These are phyloP conservation scores for Geopyxis carbonaria DNA, from an alignment of 495 filamentous ascomycete species.

Conservation along the genomic window DNA sequence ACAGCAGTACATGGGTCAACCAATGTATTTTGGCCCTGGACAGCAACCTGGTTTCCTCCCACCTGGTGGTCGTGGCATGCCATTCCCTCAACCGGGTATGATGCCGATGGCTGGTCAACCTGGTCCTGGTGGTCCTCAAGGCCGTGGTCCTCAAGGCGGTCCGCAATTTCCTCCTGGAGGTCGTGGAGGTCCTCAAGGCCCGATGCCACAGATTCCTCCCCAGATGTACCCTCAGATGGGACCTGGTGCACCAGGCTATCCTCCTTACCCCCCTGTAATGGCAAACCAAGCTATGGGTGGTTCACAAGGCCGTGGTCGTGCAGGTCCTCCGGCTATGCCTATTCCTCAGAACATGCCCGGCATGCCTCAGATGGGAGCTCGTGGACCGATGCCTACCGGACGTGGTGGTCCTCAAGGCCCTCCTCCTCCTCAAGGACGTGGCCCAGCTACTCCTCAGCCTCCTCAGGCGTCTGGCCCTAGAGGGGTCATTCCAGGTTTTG, in stretches of 20 bases:
- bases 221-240: constrained; percentile 24
- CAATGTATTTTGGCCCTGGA: constrained; percentile 75
- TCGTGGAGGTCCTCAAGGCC: constrained; percentile 39
- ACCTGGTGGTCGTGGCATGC: constrained; percentile 55
- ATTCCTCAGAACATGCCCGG: constrained; percentile 17
- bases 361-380: constrained; percentile 17
- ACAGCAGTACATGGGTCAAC: constrained; percentile 23
- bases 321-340: constrained; percentile 14
- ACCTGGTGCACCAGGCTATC: constrained; percentile 21
- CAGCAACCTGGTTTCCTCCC: constrained; percentile 68
- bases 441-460: constrained; percentile 13
- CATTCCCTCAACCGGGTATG: constrained; percentile 69
- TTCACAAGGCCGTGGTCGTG: constrained; percentile 17
- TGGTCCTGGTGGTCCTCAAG: constrained; percentile 43
- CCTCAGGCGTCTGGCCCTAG: constrained; percentile 26
- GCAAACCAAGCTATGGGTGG: constrained; percentile 16
- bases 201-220: constrained; percentile 31
- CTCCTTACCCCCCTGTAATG: constrained; percentile 26
- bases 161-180: constrained; percentile 31
- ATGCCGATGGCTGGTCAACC: constrained; percentile 74
- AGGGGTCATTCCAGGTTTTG: constrained; percentile 29
- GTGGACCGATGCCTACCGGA: constrained; percentile 22
- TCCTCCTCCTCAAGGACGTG: constrained; percentile 10
- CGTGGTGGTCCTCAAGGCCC: constrained; percentile 17
- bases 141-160: constrained; percentile 29